Base-by-base conservation (phyloP, 2,329 filamentous ascomycete genomes). In the Verticillium nubilum region DNA sequence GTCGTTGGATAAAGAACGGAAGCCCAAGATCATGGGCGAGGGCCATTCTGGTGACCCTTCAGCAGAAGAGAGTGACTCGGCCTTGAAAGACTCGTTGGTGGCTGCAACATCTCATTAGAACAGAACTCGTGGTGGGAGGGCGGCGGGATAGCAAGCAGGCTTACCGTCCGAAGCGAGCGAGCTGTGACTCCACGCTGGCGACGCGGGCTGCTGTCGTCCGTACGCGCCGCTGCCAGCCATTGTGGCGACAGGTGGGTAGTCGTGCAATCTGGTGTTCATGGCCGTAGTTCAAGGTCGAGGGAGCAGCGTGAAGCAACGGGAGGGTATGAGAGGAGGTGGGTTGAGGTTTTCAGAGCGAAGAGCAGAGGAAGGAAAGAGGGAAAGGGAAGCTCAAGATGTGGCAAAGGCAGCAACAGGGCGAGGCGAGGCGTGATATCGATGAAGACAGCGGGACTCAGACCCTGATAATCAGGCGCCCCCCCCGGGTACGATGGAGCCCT, bases 401-500 rank as follows among this genome's bases (percentile, higher is more conserved):
- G 47, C 19, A 26, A 35, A 47, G 42, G n/a, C 12, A 10, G 19
- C 19, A 10, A 19, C 17, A 31, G 47, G 42, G 52, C 61, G 57
- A 61, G 56, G 61, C 57, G 47, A 61, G 62, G 61, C 62, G 62
- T 57, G 61, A 58, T 59, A 62, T 59, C 58, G 59, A 52, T n/a
- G 37, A 37, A 58, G 56, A 64, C 62, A 63, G 61, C 58, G 61
- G 62, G 58, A 47, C 42, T 58, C 62, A 63, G 59, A 63, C 62
- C 62, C 61, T 64, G 57, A 58, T 57, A 58, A 59, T 60, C 57
- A 60, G 59, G 35, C 54, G 25, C 29, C 25, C 60, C 58, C 59
- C 56, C 56, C 19, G 7, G 19, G 42, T 47, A 58, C 47, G 58
- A 62, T 62, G 60, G 60, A 62, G 58, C 61, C 59, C 26, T 63